Evolutionary conservation across 306 rosid species (phyloP), one percentile per base, ranked within the genome.

Genomic region (Phaseolus lunatus): DNA sequence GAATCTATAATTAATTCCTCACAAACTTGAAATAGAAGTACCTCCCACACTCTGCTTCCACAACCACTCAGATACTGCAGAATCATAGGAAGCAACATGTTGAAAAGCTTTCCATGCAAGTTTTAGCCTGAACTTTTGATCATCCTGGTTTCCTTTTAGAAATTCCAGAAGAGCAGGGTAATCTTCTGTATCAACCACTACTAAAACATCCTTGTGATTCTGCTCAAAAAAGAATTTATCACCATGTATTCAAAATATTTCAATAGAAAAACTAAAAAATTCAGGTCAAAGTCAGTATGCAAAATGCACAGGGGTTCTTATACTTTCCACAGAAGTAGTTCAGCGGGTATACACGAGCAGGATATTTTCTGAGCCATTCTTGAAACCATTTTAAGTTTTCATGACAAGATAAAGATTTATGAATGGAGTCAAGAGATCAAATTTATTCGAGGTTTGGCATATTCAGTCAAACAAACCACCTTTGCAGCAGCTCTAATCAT

Each of bases 51-150:
- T 88, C 78, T 95, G 97, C 88, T 90, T 90, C 98, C 98, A 95
- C 48, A 95, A 71, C 98, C 98, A 92, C 89, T 95, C 97, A 29
- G 97, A 86, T 56, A 95, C 93, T 4, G 97, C 96, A 78, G 97
- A 88, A 70, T 95, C 97, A 81, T 95, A 92, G 33, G 97, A 89
- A 77, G 97, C 93, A 76, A 86, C 93, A 53, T 92, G 97, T 69
- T 92, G 96, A 78, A 92, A 92, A 62, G 98, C 97, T 87, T 95
- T 95, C 97, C 96, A 89, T 52, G 98, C 97, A 83, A 95, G 98
- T 82, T 84, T 86, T 80, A 88, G 67, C 73, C 96, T 94, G 73
- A 95, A 89, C 78, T 85, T 85, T 73, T 83, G 82, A 80, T 87
- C 91, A 48, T 86, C 87, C 44, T 84, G 81, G 48, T 82, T 86